A percentile compares a stretch with the other conserved stretches of the same genome.
phyloP scores from a whole-genome alignment of 176 grass and related monocot species.

The Triticum monococcum region DNA sequence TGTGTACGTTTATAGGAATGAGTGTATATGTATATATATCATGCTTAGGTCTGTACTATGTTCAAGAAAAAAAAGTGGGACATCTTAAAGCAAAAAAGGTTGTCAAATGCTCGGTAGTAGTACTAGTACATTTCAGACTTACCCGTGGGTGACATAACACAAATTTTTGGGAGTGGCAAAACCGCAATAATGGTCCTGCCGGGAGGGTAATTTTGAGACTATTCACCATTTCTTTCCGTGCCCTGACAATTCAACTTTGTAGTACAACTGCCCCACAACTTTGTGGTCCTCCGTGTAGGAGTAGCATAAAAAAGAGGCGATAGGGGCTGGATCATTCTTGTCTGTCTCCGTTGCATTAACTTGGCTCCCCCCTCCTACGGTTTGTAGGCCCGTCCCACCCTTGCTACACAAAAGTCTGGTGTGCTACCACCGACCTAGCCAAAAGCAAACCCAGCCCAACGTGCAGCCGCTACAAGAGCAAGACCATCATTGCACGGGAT shows the following conservation, averaged over 20 bases:
- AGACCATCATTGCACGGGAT: conserved; percentile 21
- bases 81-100: too few species aligned
- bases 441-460: conserved; percentile 41
- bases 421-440: conserved; percentile 44
- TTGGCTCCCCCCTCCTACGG: conserved; percentile 16
- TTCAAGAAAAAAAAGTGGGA: too few species aligned
- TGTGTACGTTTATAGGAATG: too few species aligned
- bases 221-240: conserved; percentile 36
- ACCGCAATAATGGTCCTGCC: background rate
- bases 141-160: background rate
- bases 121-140: background rate
- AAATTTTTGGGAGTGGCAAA: background rate
- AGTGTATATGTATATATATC: too few species aligned
- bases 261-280: background rate
- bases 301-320: conserved; percentile 13
- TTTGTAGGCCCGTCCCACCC: conserved; percentile 15
- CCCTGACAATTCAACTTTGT: conserved; percentile 29
- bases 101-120: too few species aligned
- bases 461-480: conserved; percentile 22
- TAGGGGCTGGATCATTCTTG: conserved; percentile 34
- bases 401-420: conserved; percentile 34
- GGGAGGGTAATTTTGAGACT: too few species aligned
- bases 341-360: conserved; percentile 24
- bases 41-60: too few species aligned
- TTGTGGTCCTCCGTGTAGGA: conserved; percentile 29